Conservation (phyloP, 2,329 filamentous ascomycete genomes). For the Xylaria sp. region DNA sequence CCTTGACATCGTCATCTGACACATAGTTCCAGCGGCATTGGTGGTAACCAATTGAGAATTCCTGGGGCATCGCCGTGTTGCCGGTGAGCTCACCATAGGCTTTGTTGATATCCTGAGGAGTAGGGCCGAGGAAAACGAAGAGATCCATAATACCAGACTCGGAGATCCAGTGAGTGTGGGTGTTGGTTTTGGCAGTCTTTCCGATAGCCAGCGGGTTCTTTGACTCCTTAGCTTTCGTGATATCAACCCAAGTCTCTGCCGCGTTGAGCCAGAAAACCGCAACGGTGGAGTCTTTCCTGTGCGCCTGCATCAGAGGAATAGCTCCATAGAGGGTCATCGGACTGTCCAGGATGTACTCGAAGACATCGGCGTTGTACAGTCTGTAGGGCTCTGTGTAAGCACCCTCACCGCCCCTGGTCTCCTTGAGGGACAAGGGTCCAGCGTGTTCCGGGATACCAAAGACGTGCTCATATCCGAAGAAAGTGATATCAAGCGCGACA, state of each 20-base stretch:
- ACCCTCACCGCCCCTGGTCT: constrained; percentile 82
- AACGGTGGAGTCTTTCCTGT: constrained; percentile 87
- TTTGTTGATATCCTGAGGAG: constrained; percentile 73
- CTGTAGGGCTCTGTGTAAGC: constrained; percentile 87
- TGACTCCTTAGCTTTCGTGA: constrained; percentile 70
- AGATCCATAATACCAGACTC: constrained; percentile 85
- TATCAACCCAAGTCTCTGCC: constrained; percentile 95
- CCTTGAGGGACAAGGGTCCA: constrained; percentile 78
- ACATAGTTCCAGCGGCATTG: constrained; percentile 99
- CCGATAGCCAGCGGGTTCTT: constrained; percentile 75
- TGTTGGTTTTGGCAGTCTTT: constrained; percentile 62
- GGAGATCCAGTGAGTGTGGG: constrained; percentile 94
- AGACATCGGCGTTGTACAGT: constrained; percentile 93
- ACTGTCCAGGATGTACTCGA: constrained; percentile 94
- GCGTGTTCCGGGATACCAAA: constrained; percentile 93
- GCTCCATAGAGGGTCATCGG: constrained; percentile 98
- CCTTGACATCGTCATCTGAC: constrained; percentile 92
- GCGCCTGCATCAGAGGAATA: constrained; percentile 97
- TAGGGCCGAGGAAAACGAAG: constrained; percentile 90
- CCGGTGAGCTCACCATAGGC: constrained; percentile 87
- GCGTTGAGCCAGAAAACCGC: constrained; percentile 97
- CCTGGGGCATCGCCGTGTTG: constrained; percentile 82
- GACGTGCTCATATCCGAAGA: constrained; percentile 86
- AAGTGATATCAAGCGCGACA: constrained; percentile 83
- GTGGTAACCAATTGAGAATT: constrained; percentile 89